Base-by-base conservation (phyloP, 164 flowering plant species). In the Umbilicus rupestris region DNA sequence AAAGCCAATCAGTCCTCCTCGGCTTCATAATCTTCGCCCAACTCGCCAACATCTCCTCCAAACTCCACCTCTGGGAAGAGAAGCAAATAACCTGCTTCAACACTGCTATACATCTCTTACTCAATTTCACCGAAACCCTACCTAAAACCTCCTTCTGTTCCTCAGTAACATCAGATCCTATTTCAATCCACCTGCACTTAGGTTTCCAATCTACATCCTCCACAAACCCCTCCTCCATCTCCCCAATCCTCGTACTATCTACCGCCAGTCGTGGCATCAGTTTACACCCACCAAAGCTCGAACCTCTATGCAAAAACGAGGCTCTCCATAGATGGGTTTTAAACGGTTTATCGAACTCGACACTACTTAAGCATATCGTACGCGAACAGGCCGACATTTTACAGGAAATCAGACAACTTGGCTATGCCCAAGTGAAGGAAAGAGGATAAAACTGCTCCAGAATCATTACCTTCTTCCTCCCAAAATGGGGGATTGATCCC, bases 1-100 rank as follows among this genome's bases (percentile, higher is more conserved):
- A 49, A 67, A 94, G 91, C 98, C 98, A 90, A 68, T 94, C 96
- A 52, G 87, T 84, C 82, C 97, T 78, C 8, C 58, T 68, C 44
- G 98, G 98, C 78, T 86, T 90, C 90, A 85, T 89, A 60, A 83
- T 71, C 80, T 71, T 83, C 71, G 82, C 91, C 98, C 98, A 94
- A 67, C 74, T 70, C 19, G 63, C 76, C 77, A 93, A 74, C 74
- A 93, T 69, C 39, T 65, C 79, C 16, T 72, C 62, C 33, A 89
- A 76, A 63, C 66, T 71, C 7, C 71, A 71, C 68, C 72, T 74
- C 55, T 78, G 67, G 37, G 75, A 46, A 31, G 81, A 71, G 67
- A 76, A 78, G 66, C 91, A 90, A 19, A 93, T 86, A 39, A 93
- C 73, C 73, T 91, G 92, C 60, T 75, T 84, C 88, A 85, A 69